A percentile compares a stretch with the other conserved stretches of the same genome.
Evolutionary conservation across 306 rosid species (phyloP).

Genomic region (Myrica gale): DNA sequence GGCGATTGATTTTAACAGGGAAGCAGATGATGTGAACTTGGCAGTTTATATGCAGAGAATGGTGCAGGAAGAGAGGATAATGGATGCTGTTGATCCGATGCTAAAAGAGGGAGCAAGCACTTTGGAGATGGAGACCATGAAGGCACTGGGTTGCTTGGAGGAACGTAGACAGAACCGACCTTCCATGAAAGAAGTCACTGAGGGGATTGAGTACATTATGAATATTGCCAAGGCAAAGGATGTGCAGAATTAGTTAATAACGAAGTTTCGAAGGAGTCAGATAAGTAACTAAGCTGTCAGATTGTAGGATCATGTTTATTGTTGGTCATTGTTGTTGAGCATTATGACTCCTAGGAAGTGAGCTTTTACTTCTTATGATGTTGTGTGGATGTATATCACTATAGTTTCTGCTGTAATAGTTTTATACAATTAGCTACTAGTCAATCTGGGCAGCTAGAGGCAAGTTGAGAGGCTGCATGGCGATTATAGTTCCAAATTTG

Average conservation of each 20-base stretch:
- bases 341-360: neutral
- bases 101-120: slow-evolving; percentile 49
- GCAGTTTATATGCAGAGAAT: slow-evolving; percentile 63
- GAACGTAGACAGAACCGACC: slow-evolving; percentile 78
- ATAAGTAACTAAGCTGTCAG: neutral
- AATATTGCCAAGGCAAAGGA: slow-evolving; percentile 51
- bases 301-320: neutral
- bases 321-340: neutral
- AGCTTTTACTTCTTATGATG: neutral
- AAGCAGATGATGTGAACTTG: slow-evolving; percentile 69
- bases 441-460: too few relatives aligned
- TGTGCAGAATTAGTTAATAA: slow-evolving; percentile 21
- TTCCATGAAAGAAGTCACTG: slow-evolving; percentile 72
- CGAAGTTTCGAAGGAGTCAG: neutral
- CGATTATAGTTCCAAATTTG: too few relatives aligned
- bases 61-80: slow-evolving; percentile 53
- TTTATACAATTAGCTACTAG: too few relatives aligned
- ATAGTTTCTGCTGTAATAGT: neutral
- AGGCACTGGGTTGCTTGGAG: slow-evolving; percentile 80
- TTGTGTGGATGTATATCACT: neutral
- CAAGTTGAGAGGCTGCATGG: too few relatives aligned
- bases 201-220: slow-evolving; percentile 73
- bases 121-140: slow-evolving; percentile 67
- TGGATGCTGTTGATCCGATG: slow-evolving; percentile 58
- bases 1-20: slow-evolving; percentile 70